Conservation (phyloP, 768 basidiomycete species). For the Candolleomyces aberdarensis region DNA sequence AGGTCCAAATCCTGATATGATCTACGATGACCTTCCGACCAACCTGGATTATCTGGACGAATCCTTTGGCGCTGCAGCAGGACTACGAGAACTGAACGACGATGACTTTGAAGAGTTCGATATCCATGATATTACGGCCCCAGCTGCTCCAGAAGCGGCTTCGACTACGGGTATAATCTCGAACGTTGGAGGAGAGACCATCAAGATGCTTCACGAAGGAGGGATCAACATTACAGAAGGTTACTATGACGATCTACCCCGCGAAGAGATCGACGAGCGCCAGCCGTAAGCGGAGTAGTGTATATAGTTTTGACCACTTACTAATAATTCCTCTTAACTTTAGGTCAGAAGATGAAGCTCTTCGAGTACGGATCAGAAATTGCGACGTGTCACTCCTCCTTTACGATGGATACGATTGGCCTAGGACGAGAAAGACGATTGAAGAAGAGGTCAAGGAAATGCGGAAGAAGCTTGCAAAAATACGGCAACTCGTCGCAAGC, state of each 20-base stretch:
- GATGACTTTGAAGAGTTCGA: slow-evolving; percentile 74
- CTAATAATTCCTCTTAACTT: neutral
- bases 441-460: slow-evolving; percentile 88
- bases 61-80: slow-evolving; percentile 76
- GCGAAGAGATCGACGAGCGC: slow-evolving; percentile 44
- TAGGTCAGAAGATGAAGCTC: slow-evolving; percentile 31
- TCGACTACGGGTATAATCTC: slow-evolving; percentile 46
- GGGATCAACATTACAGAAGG: slow-evolving; percentile 71
- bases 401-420: slow-evolving; percentile 97
- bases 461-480: slow-evolving; percentile 80
- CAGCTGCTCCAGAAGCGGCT: slow-evolving; percentile 21
- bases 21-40: slow-evolving; percentile 85
- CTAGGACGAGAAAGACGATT: slow-evolving; percentile 76
- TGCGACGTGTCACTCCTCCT: slow-evolving; percentile 68
- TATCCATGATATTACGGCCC: slow-evolving; percentile 28
- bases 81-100: slow-evolving; percentile 67
- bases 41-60: slow-evolving; percentile 87
- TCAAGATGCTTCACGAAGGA: slow-evolving; percentile 66
- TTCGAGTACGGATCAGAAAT: slow-evolving; percentile 56
- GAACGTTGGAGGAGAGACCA: slow-evolving; percentile 78
- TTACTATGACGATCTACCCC: slow-evolving; percentile 65
- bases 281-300: slow-evolving; percentile 39
- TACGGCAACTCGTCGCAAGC: slow-evolving; percentile 85
- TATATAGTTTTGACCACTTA: neutral
- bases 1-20: slow-evolving; percentile 81